Conservation (phyloP, 768 basidiomycete species). For the Tylopilus sp. region DNA sequence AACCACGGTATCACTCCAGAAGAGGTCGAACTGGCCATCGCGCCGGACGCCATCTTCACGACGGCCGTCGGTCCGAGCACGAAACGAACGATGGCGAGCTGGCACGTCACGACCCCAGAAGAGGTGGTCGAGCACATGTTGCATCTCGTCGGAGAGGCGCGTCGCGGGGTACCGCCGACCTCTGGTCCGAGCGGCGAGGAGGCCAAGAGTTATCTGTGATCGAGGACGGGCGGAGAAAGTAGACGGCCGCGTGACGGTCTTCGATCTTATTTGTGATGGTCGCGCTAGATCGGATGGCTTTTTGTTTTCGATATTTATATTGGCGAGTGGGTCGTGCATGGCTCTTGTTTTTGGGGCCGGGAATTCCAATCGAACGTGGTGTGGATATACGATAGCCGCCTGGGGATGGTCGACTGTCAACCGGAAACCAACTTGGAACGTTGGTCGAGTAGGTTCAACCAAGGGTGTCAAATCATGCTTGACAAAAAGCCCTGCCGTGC, state of each 20-base stretch:
- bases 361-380: no score
- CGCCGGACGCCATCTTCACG: slow-evolving; percentile 76
- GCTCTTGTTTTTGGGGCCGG: no score
- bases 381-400: no score
- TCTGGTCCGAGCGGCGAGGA: neutral
- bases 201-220: slow-evolving; percentile 19
- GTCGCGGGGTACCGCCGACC: neutral
- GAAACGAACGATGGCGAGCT: slow-evolving; percentile 86
- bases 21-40: slow-evolving; percentile 59
- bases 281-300: neutral
- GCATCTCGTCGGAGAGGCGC: slow-evolving; percentile 46
- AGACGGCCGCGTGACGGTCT: no score
- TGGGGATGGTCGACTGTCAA: no score
- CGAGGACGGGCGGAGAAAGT: no score
- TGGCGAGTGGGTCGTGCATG: no score
- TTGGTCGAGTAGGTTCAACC: no score
- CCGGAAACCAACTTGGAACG: no score
- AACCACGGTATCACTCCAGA: slow-evolving; percentile 27
- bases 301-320: no score
- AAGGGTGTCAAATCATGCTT: no score
- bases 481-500: no score
- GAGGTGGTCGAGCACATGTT: slow-evolving; percentile 84
- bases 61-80: slow-evolving; percentile 89
- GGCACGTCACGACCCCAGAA: slow-evolving; percentile 88
- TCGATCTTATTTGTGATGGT: neutral